phyloP scores from a whole-genome alignment of 2,329 filamentous ascomycete species.

The Aspergillus tamarii region DNA sequence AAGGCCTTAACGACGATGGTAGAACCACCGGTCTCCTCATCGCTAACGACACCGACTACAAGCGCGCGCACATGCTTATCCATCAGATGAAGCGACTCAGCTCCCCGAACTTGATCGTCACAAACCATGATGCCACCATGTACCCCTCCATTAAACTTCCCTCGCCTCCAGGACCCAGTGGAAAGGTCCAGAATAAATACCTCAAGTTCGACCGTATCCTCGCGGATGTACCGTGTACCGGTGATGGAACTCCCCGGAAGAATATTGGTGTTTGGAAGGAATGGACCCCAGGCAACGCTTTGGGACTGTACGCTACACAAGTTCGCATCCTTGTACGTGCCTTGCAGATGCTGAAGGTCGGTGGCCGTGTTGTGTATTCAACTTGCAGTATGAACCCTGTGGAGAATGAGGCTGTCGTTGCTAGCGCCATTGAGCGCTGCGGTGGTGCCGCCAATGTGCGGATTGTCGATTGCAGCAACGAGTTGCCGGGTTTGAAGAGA shows the following conservation, averaged over 20 bases:
- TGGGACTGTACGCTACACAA: constrained; percentile 86
- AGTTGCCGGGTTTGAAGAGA: constrained; percentile 76
- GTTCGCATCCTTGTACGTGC: constrained; percentile 87
- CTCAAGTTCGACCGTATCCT: constrained; percentile 97
- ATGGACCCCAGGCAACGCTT: constrained; percentile 84
- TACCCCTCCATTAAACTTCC: constrained; percentile 92
- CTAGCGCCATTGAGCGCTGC: constrained; percentile 85
- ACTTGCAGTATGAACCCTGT: constrained; percentile 99
- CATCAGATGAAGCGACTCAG: constrained; percentile 97
- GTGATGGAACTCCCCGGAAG: constrained; percentile 91
- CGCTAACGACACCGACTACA: constrained; percentile 96
- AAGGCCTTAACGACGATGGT: constrained; percentile 72
- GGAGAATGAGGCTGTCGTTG: constrained; percentile 92
- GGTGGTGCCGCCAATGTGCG: constrained; percentile 80
- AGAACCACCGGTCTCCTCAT: constrained; percentile 88
- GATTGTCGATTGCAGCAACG: constrained; percentile 79
- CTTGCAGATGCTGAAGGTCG: constrained; percentile 93
- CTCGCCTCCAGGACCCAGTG: constrained; percentile 56
- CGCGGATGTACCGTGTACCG: constrained; percentile 95
- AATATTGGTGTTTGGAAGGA: constrained; percentile 94
- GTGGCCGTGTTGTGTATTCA: constrained; percentile 93
- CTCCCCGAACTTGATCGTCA: constrained; percentile 94
- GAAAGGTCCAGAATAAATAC: constrained; percentile 65
- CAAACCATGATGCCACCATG: constrained; percentile 95
- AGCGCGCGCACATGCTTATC: constrained; percentile 93